Evolutionary conservation across 805 yeast species (phyloP), one percentile per base, ranked within the genome.

Genomic region (Kuraishia hungarica): DNA sequence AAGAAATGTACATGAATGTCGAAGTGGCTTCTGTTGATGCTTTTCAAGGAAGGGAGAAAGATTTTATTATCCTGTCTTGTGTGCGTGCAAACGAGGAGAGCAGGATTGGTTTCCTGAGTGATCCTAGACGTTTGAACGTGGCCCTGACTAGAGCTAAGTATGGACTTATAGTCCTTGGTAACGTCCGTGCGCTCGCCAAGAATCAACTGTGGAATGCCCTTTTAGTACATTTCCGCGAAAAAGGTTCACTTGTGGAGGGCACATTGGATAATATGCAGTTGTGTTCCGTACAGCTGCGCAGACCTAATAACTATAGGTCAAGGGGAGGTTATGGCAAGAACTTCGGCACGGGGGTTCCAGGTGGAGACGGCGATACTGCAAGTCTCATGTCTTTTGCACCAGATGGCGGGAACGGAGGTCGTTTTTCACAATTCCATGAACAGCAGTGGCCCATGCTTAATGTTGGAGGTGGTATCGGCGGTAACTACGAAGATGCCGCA

Each of bases 31-130:
- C 89, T 0, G 87, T 90, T n/a, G 97, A 90, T 68, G 94, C 97
- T 1, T 90, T 90, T 72, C 97, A 90, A 70, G 97, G 97, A 29
- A 77, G 96, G 62, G 97, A 89, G 63, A 90, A 89, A 70, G 91
- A 87, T 62, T 85, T 83, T 56, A 85, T 90, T 47, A 78, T 91
- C 22, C 73, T 90, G 57, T 83, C 94, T 2, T 82, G 94, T 63
- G 97, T 90, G 35, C 77, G 97, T 62, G 80, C 84, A 21, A 85
- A 85, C 62, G 70, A 67, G 15, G 66, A 67, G n/a, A 64, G 73
- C 26, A 81, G 74, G 55, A 79, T 85, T 56, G 90, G 91, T 26
- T 85, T 85, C 65, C 71, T 85, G 53, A 74, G 70, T 53, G 91
- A 86, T 62, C 68, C 71, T 50, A 71, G 89, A 63, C 74, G 91